Evolutionary conservation across 345 rosid genomes (phyloP).

Genomic region (Bruguiera gymnorhiza): DNA sequence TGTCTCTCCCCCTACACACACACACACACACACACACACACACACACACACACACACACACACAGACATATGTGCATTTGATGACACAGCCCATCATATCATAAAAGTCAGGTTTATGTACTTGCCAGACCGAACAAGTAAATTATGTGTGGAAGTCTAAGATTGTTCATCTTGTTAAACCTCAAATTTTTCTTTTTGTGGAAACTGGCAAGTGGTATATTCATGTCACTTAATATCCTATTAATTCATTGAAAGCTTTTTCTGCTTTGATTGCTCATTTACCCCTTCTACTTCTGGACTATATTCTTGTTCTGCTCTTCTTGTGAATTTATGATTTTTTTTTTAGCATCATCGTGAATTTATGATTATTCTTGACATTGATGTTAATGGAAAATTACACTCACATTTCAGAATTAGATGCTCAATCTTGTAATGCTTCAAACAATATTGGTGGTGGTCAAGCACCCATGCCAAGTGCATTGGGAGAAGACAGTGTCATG

Average conservation of each 20-base stretch:
- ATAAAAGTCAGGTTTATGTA: no score
- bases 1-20: background rate
- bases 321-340: background rate
- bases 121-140: background rate
- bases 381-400: slow-evolving; percentile 5
- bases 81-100: no score
- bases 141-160: background rate
- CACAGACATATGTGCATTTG: no score
- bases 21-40: background rate
- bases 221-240: no score
- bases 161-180: background rate
- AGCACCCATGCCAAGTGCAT: slow-evolving; percentile 16
- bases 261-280: no score
- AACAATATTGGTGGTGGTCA: slow-evolving; percentile 9
- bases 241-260: no score
- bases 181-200: background rate
- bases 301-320: background rate
- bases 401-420: slow-evolving; percentile 24
- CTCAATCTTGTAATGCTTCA: slow-evolving; percentile 18
- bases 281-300: background rate
- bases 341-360: background rate
- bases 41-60: background rate
- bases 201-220: background rate
- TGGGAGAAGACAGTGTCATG: slow-evolving; percentile 55
- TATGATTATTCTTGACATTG: background rate